Evolutionary conservation across 306 rosid species (phyloP).

Genomic region (Oemleria cerasiformis): DNA sequence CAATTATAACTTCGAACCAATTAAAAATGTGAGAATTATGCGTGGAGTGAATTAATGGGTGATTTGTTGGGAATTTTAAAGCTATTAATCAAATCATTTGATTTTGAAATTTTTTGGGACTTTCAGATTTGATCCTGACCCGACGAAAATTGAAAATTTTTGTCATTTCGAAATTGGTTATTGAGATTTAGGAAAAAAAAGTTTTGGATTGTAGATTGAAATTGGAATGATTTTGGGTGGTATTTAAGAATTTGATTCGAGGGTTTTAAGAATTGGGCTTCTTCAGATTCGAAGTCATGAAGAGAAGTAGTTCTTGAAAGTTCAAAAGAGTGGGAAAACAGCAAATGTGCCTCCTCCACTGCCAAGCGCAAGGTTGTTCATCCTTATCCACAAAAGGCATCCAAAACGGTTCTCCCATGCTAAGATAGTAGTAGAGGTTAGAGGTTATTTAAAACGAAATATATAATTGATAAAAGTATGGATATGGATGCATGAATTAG

Average conservation of each 20-base stretch:
- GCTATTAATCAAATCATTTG: too few species aligned
- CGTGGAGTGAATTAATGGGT: not conserved
- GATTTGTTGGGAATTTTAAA: not conserved
- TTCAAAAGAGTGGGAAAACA: slow-evolving; percentile 74
- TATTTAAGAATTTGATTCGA: too few species aligned
- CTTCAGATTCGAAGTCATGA: slow-evolving; percentile 90
- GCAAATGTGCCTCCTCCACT: slow-evolving; percentile 98
- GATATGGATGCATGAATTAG: not conserved
- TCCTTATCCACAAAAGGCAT: slow-evolving; percentile 93
- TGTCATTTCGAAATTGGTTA: slow-evolving; percentile 86
- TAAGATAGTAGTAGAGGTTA: slow-evolving; percentile 17
- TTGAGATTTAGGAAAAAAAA: slow-evolving; percentile 59
- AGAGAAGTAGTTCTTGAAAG: slow-evolving; percentile 85
- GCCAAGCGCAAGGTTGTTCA: slow-evolving; percentile 94
- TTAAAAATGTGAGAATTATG: too few species aligned
- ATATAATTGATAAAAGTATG: too few species aligned
- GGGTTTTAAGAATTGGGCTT: not conserved
- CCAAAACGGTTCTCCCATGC: slow-evolving; percentile 64
- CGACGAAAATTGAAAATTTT: slow-evolving; percentile 97
- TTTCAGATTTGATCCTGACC: slow-evolving; percentile 85
- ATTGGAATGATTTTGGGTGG: not conserved
- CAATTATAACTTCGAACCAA: too few species aligned
- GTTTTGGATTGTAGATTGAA: not conserved
- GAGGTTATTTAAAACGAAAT: not conserved
- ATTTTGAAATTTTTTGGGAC: slow-evolving; percentile 1